Conservation (phyloP, 495 filamentous ascomycete species). For the Acidiella bohemica region DNA sequence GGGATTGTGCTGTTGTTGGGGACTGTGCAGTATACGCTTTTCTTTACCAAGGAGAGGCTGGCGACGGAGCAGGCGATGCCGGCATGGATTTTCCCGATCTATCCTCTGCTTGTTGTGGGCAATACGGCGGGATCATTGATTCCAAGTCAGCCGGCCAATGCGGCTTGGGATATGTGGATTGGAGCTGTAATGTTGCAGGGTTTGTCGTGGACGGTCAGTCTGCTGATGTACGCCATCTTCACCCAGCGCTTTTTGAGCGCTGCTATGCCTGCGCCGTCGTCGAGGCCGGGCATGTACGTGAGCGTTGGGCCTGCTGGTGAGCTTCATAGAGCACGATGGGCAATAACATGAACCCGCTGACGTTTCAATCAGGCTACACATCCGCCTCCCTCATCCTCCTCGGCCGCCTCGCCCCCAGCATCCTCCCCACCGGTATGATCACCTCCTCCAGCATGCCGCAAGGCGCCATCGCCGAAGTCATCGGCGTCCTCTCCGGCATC, state of each 20-base stretch:
- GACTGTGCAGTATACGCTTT: slow-evolving; percentile 38
- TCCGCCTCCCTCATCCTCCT: slow-evolving; percentile 17
- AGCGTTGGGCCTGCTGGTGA: slow-evolving; percentile 23
- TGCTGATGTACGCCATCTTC: slow-evolving; percentile 37
- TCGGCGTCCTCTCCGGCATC: slow-evolving; percentile 30
- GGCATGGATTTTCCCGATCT: slow-evolving; percentile 44
- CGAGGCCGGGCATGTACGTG: slow-evolving; percentile 27
- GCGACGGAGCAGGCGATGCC: slow-evolving; percentile 33
- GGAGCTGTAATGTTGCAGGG: slow-evolving; percentile 41
- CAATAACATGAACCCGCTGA: too few species aligned
- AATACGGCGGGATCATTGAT: slow-evolving; percentile 34
- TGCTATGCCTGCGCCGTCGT: slow-evolving; percentile 19
- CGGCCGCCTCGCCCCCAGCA: slow-evolving; percentile 13
- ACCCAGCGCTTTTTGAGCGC: slow-evolving; percentile 24
- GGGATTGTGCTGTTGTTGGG: slow-evolving; percentile 31
- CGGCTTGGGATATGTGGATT: slow-evolving; percentile 35
- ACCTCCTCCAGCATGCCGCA: slow-evolving; percentile 4
- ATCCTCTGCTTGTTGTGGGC: slow-evolving; percentile 41
- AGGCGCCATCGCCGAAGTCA: slow-evolving; percentile 14
- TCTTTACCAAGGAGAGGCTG: slow-evolving; percentile 36
- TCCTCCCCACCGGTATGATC: slow-evolving; percentile 14
- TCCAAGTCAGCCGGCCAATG: slow-evolving; percentile 31
- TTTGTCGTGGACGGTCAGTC: slow-evolving; percentile 36
- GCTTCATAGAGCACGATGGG: neutral
- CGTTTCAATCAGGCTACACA: slow-evolving; percentile 23